phyloP scores from a whole-genome alignment of 352 stramenopile species.

The Globisporangium nunn region DNA sequence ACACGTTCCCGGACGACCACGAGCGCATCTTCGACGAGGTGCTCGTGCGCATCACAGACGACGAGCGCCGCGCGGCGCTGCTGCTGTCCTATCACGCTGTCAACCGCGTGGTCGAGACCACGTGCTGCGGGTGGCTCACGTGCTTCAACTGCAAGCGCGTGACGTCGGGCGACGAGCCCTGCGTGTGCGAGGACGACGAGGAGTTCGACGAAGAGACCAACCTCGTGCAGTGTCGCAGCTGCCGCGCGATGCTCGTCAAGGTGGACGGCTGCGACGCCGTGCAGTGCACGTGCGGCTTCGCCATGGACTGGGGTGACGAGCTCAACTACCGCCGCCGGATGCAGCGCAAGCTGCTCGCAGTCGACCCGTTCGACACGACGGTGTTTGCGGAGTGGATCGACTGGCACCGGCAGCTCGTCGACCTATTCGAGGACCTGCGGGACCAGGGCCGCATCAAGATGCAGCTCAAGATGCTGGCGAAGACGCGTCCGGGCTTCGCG shows the following conservation, averaged over 20 bases:
- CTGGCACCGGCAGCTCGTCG: constrained; percentile 15
- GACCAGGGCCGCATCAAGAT: background rate
- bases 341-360: constrained; percentile 37
- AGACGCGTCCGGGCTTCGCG: background rate
- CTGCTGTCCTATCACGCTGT: constrained; percentile 36
- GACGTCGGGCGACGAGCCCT: constrained; percentile 37
- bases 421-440: background rate
- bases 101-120: constrained; percentile 38
- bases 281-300: constrained; percentile 39
- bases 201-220: constrained; percentile 51
- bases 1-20: constrained; percentile 31
- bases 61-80: constrained; percentile 47
- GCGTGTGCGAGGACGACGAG: constrained; percentile 2
- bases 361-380: constrained; percentile 13
- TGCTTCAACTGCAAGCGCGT: constrained; percentile 64
- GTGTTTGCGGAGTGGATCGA: constrained; percentile 23
- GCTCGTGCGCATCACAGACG: constrained; percentile 34
- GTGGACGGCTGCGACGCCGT: constrained; percentile 54
- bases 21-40: constrained; percentile 25
- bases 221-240: constrained; percentile 45
- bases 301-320: constrained; percentile 44
- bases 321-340: constrained; percentile 31
- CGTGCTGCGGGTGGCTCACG: constrained; percentile 31
- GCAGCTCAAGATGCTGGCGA: background rate
- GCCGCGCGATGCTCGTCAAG: constrained; percentile 53